A percentile compares a stretch with the other conserved stretches of the same genome.
These are phyloP conservation scores for Aureobasidium sp. DNA, from an alignment of 2,329 filamentous ascomycete genomes.

Conservation along the genomic window DNA sequence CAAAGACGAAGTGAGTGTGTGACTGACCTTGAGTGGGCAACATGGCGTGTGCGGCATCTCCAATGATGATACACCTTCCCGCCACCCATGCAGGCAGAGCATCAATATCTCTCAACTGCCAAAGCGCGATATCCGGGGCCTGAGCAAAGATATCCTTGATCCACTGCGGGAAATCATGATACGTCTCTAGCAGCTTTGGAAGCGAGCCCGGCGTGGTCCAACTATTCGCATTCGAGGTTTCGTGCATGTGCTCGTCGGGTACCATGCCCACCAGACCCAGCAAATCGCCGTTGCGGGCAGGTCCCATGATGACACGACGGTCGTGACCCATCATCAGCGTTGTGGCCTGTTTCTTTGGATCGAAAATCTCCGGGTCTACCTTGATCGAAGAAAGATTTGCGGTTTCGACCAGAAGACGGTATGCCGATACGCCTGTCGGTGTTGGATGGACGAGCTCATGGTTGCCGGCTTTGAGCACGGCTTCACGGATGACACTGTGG, in stretches of 20 bases:
- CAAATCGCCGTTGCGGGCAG: constrained; percentile 34
- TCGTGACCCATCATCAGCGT: constrained; percentile 42
- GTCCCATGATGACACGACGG: constrained; percentile 37
- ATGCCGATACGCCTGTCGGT: constrained; percentile 35
- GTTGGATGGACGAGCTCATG: constrained; percentile 20
- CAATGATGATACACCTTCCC: constrained; percentile 23
- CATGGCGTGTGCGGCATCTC: constrained; percentile 31
- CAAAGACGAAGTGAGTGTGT: too few species aligned
- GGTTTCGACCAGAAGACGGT: constrained; percentile 31
- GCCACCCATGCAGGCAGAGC: constrained; percentile 32
- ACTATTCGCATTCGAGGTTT: constrained; percentile 30
- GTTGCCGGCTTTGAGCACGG: constrained; percentile 17
- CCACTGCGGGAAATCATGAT: constrained; percentile 38
- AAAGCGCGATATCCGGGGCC: constrained; percentile 34
- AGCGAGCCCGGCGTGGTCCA: constrained; percentile 36
- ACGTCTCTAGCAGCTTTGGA: constrained; percentile 34
- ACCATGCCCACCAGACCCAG: constrained; percentile 41
- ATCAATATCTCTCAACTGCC: constrained; percentile 41
- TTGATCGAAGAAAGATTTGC: constrained; percentile 17
- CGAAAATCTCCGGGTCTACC: constrained; percentile 22
- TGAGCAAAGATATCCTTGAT: constrained; percentile 28
- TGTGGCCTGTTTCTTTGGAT: constrained; percentile 34
- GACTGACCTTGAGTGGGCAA: not conserved
- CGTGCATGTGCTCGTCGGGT: constrained; percentile 38
- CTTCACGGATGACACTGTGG: constrained; percentile 21